A percentile compares a stretch with the other conserved stretches of the same genome.
Conservation (phyloP, 1,284 basidiomycete species). For the Filobasidium uniguttulatum region DNA sequence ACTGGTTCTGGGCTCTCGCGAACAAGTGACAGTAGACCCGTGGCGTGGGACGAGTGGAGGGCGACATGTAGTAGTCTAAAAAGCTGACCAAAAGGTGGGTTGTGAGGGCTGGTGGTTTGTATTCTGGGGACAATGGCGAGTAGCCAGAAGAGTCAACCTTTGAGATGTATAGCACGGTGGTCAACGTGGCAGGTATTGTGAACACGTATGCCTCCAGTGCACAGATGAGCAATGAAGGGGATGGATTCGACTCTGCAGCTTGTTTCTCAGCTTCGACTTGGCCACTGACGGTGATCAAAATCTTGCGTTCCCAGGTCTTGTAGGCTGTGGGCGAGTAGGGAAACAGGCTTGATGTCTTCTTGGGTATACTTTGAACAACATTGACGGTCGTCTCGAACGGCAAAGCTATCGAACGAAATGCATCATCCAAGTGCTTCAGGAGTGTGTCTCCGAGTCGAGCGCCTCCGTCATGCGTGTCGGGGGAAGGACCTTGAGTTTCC, state of each 20-base stretch:
- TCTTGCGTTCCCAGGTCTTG: constrained; percentile 40
- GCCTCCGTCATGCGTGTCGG: no score
- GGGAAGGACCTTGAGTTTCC: no score
- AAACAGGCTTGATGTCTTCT: constrained; percentile 48
- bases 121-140: neutral
- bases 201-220: constrained; percentile 76
- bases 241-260: constrained; percentile 29
- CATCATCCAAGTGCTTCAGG: no score
- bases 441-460: no score
- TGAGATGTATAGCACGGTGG: constrained; percentile 71
- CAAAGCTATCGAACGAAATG: neutral
- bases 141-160: constrained; percentile 92
- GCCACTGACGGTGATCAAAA: constrained; percentile 53
- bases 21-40: constrained; percentile 74
- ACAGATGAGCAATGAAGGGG: constrained; percentile 57
- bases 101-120: constrained; percentile 1
- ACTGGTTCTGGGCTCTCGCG: constrained; percentile 78
- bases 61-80: constrained; percentile 53
- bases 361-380: constrained; percentile 56
- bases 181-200: constrained; percentile 40
- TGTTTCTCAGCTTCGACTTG: constrained; percentile 30
- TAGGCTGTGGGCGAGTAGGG: constrained; percentile 51
- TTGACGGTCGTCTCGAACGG: constrained; percentile 46
- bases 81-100: constrained; percentile 31
- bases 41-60: constrained; percentile 48